Base-by-base conservation (phyloP, 441 rosid genomes). In the Biscutella laevigata region DNA sequence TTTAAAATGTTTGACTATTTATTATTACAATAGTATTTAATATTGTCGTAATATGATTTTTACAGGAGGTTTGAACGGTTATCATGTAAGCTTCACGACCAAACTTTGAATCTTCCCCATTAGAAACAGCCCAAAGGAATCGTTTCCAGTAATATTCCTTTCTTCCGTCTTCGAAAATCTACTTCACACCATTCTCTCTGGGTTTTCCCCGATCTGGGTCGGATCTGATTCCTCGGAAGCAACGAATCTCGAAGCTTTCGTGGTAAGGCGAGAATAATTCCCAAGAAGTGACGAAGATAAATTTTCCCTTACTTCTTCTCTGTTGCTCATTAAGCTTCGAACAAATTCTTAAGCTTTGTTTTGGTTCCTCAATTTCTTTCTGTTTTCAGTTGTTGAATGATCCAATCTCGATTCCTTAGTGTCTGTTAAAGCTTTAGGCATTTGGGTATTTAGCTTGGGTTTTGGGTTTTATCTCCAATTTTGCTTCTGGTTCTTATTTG, bases 151-250 rank as follows among this genome's bases (percentile, higher is more conserved):
- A n/a, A n/a, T 47, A 65, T 65, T 57, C 69, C 36, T 58, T 65
- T 43, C 64, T 52, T 57, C 30, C 22, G 27, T 14, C 60, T 53
- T 30, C 12, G n/a, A 11, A n/a, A 25, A 12, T 26, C 50, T 45
- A 26, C 33, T 64, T 40, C 8, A 6, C 43, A 9, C 38, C 53
- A 66, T 53, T 66, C 66, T 59, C 57, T 45, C 59, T 50, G 33
- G 61, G 67, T 47, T 38, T 55, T 66, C 7, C 42, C 59, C 61
- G 66, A 66, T 66, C 66, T 47, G 66, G 66, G 57, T 46, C 51
- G 66, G 71, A 66, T 66, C 71, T 59, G 61, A 66, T 66, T 66
- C 70, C 70, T 52, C 32, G 42, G 60, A 66, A 66, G 71, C 66
- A 59, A 59, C 71, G 71, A 67, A 53, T 67, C 57, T 67, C 66